These are phyloP conservation scores for Hypsizygus ulmarius DNA, from an alignment of 1,284 basidiomycete genomes.

Conservation along the genomic window DNA sequence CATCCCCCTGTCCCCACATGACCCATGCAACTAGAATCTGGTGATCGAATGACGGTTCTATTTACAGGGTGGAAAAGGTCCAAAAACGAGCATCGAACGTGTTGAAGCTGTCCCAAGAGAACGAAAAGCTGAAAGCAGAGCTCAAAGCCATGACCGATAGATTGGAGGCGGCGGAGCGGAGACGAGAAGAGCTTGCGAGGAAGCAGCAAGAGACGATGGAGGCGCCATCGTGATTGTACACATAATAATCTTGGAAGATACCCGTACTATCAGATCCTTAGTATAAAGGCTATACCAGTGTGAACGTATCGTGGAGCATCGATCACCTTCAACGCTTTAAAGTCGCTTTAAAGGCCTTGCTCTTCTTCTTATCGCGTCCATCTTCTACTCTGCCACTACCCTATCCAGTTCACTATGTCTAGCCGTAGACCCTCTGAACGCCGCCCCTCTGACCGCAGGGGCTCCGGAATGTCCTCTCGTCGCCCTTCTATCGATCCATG, in stretches of 20 bases:
- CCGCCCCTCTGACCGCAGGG: constrained; percentile 41
- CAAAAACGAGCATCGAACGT: constrained; percentile 76
- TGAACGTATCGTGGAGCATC: constrained; percentile 10
- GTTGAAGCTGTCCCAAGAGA: constrained; percentile 69
- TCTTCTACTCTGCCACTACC: background rate
- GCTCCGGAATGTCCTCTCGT: constrained; percentile 49
- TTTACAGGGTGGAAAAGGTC: constrained; percentile 55
- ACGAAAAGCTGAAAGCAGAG: constrained; percentile 72
- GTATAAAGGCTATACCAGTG: constrained; percentile 8
- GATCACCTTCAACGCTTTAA: constrained; percentile 8
- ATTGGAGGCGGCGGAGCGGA: constrained; percentile 69
- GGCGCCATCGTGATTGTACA: constrained; percentile 26
- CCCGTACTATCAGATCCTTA: constrained; percentile 4
- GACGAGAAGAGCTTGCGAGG: constrained; percentile 52
- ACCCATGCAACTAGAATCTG: constrained; percentile 11
- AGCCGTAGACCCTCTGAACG: constrained; percentile 36
- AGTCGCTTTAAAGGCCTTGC: background rate
- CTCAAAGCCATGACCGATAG: constrained; percentile 71
- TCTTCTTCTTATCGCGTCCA: background rate
- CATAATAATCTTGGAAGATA: constrained; percentile 14
- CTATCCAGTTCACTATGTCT: constrained; percentile 17
- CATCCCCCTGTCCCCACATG: constrained; percentile 9
- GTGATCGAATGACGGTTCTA: constrained; percentile 19
- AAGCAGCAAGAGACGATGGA: constrained; percentile 39
- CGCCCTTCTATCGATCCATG: constrained; percentile 73